Conservation (phyloP, 805 yeast species). For the Candida sonorensis region DNA sequence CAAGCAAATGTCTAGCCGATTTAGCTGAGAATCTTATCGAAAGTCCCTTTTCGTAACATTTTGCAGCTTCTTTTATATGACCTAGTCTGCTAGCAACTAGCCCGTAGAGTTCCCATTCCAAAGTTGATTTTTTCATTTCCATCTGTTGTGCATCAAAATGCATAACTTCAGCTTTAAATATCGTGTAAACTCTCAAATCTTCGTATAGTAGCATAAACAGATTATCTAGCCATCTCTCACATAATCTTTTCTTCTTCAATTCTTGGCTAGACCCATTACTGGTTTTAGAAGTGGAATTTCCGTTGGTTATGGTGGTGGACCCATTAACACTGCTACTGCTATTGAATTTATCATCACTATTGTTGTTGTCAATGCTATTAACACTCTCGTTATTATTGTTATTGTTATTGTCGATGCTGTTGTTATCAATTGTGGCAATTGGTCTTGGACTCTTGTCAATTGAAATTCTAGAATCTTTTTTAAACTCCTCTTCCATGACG, state of each 20-base stretch:
- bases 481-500: constrained; percentile 62
- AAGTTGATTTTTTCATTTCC: constrained; percentile 65
- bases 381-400: too few species aligned
- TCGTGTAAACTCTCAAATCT: constrained; percentile 74
- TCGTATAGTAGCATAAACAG: constrained; percentile 63
- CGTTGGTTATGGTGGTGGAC: too few species aligned
- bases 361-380: too few species aligned
- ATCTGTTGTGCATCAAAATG: constrained; percentile 87
- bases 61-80: constrained; percentile 80
- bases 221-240: constrained; percentile 72
- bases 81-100: constrained; percentile 77
- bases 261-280: constrained; percentile 25
- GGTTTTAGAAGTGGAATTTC: too few species aligned
- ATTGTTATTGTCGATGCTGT: too few species aligned
- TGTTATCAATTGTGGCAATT: too few species aligned
- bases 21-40: constrained; percentile 72
- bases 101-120: constrained; percentile 93
- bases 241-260: constrained; percentile 56
- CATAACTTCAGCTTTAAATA: constrained; percentile 88
- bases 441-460: constrained; percentile 8
- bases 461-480: constrained; percentile 24
- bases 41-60: constrained; percentile 72
- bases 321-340: too few species aligned
- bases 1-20: constrained; percentile 68
- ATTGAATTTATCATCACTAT: too few species aligned